Base-by-base conservation (phyloP, 805 yeast species). In the Saccharomycopsis fodiens region DNA sequence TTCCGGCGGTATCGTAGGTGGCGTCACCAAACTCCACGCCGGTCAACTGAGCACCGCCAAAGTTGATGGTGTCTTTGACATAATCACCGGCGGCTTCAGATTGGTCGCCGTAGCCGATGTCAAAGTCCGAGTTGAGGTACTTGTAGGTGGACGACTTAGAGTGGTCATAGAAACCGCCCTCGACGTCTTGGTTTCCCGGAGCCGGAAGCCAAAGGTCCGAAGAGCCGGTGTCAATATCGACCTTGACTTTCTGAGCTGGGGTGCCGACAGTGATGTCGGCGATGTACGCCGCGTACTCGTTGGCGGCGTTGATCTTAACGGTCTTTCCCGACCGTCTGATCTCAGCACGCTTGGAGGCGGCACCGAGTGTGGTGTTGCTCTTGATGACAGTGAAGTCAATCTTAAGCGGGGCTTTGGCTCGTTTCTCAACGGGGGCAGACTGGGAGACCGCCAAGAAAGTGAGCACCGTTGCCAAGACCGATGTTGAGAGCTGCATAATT, bases 81-180 rank as follows among this genome's bases (percentile, higher is more conserved):
- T 79, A 80, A 12, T 53, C 48, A 12, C 85, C 85, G 13, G 57
- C 52, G 13, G 78, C 78, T 46, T 60, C 67, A 6, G 70, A 59
- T 17, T 67, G 67, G 52, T 76, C 81, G 13, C 70, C 70, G 55
- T 77, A 78, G 40, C 57, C 48, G 47, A 72, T 70, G 32, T 49
- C 54, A 48, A 69, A 73, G 3, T 35, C 47, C 13, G 59, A 46
- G 0, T 68, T 57, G 22, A 53, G 45, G 40, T 69, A 61, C n/a
- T 46, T 41, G 48, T 42, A 59, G 4, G 59, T 47, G 6, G 56
- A 39, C 6, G 58, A 54, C 5, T 36, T 30, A 4, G 52, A 35
- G 17, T 47, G 43, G 44, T 59, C 47, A 46, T 55, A 60, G 12
- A 58, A 52, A 42, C 52, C 52, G 44, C 45, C 31, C 36, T 17